Evolutionary conservation across 2,329 filamentous ascomycete genomes (phyloP).

Genomic region (Aaosphaeria pasadenensis): DNA sequence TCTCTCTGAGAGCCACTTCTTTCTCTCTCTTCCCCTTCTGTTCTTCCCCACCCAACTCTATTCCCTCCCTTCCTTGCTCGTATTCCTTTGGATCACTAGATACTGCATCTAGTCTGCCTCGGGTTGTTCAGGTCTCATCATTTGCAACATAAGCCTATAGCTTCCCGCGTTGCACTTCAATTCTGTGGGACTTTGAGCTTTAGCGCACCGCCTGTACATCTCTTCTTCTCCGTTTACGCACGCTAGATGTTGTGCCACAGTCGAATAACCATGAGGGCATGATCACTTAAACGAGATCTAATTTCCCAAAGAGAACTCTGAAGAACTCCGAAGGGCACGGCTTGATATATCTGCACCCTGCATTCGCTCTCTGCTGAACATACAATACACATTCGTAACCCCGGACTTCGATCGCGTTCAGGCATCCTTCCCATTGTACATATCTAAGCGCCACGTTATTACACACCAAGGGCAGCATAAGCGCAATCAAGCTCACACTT

Average conservation of each 20-base stretch:
- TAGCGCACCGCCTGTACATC: too few species aligned
- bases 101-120: not conserved
- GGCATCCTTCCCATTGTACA: not conserved
- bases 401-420: conserved; percentile 3
- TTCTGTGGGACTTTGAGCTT: too few species aligned
- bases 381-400: not conserved
- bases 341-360: not conserved
- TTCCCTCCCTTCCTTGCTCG: not conserved
- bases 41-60: not conserved
- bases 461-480: conserved; percentile 13
- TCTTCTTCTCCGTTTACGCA: too few species aligned
- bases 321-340: not conserved
- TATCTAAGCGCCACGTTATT: conserved; percentile 6
- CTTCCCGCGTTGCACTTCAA: too few species aligned
- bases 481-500: conserved; percentile 20
- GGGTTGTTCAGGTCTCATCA: too few species aligned
- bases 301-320: too few species aligned
- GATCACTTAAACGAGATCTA: too few species aligned
- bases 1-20: not conserved
- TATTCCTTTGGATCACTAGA: not conserved
- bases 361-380: not conserved
- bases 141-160: too few species aligned
- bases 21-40: not conserved
- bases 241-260: too few species aligned
- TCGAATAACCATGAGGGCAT: too few species aligned